A percentile compares a stretch with the other conserved stretches of the same genome.
Conservation (phyloP, 495 filamentous ascomycete genomes). For the Staphylotrichum tortipilum region DNA sequence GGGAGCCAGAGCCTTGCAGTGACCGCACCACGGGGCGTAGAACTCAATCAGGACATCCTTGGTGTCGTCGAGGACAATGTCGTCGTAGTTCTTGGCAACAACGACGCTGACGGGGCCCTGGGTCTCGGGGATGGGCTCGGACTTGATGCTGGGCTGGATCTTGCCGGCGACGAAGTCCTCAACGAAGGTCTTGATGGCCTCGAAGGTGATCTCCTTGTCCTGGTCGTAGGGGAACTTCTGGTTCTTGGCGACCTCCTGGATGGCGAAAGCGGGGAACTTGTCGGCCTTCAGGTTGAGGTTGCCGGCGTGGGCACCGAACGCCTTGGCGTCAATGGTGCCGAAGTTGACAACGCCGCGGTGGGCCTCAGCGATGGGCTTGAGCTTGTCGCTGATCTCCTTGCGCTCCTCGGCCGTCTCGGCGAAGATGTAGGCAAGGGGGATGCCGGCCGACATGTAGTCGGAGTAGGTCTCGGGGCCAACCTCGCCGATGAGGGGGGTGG, state of each 20-base stretch:
- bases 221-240: slow-evolving; percentile 94
- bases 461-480: slow-evolving; percentile 97
- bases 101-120: slow-evolving; percentile 82
- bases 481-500: slow-evolving; percentile 89
- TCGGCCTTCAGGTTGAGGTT: slow-evolving; percentile 96
- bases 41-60: slow-evolving; percentile 99
- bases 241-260: slow-evolving; percentile 94
- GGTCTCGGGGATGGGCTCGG: slow-evolving; percentile 90
- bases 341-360: slow-evolving; percentile 87
- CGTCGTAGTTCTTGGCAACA: slow-evolving; percentile 90
- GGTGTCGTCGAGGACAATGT: slow-evolving; percentile 81
- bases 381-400: slow-evolving; percentile 56
- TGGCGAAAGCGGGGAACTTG: slow-evolving; percentile 95
- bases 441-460: slow-evolving; percentile 88
- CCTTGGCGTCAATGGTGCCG: slow-evolving; percentile 92
- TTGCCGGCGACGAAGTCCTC: slow-evolving; percentile 82
- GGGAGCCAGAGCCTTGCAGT: slow-evolving; percentile 91
- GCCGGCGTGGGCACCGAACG: slow-evolving; percentile 88
- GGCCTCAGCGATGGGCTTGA: slow-evolving; percentile 59
- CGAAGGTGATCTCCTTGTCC: slow-evolving; percentile 64
- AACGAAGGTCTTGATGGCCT: slow-evolving; percentile 75
- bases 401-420: slow-evolving; percentile 89
- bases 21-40: slow-evolving; percentile 98
- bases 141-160: slow-evolving; percentile 93
- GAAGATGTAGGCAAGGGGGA: slow-evolving; percentile 97